Conservation (phyloP, 1,284 basidiomycete genomes). For the Taiwanofungus camphoratus region DNA sequence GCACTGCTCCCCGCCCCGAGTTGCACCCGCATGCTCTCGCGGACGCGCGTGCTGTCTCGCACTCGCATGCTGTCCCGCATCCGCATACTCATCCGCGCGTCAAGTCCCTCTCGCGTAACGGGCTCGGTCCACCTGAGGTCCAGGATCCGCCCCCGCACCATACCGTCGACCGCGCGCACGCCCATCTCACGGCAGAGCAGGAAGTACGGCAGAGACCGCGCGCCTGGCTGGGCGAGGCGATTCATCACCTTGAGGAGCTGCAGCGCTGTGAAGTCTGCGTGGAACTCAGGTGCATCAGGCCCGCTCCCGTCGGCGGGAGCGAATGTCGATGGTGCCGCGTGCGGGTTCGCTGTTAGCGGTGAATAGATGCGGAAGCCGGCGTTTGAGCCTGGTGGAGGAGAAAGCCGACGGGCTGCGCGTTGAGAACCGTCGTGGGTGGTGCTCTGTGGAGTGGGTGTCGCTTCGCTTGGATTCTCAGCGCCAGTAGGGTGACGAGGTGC, state of each 20-base stretch:
- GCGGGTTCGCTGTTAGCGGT: conserved; percentile 35
- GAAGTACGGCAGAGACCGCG: conserved; percentile 66
- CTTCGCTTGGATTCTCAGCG: conserved; percentile 10
- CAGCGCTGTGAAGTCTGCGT: conserved; percentile 59
- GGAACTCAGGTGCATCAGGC: conserved; percentile 27
- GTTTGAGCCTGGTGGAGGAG: conserved; percentile 19
- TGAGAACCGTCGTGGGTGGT: conserved; percentile 34
- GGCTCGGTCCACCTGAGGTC: conserved; percentile 74
- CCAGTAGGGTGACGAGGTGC: conserved; percentile 25
- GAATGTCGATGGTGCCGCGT: conserved; percentile 31
- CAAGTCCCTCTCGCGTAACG: conserved; percentile 39
- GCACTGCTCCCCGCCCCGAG: conserved; percentile 33
- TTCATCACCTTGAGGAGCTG: conserved; percentile 73
- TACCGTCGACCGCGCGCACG: conserved; percentile 71
- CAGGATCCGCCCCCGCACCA: conserved; percentile 69
- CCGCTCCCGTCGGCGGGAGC: conserved; percentile 14
- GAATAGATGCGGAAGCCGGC: conserved; percentile 62
- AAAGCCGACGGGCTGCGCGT: conserved; percentile 43
- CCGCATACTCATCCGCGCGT: conserved; percentile 22
- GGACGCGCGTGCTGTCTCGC: conserved; percentile 22
- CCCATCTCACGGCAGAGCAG: conserved; percentile 72
- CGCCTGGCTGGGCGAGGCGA: conserved; percentile 55
- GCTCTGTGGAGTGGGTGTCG: conserved; percentile 12
- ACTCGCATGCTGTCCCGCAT: conserved; percentile 26
- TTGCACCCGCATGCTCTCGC: conserved; percentile 28